These are phyloP conservation scores for Linderniella brevidens DNA, from an alignment of 257 asterid species.

Conservation along the genomic window DNA sequence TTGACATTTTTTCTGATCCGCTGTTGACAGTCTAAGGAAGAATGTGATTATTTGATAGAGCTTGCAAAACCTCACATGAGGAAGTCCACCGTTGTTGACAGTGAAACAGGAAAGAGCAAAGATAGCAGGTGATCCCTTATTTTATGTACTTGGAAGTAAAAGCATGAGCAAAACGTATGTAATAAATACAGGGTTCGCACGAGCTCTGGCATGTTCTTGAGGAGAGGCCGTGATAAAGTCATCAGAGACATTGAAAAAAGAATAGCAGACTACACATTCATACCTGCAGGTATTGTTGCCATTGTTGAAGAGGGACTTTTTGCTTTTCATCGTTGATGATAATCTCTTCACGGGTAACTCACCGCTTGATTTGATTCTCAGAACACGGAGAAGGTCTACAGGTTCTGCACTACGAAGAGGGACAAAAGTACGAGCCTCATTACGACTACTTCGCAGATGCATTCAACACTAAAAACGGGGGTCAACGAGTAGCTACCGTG, in stretches of 20 bases:
- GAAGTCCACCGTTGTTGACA: conserved; percentile 82
- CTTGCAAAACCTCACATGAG: conserved; percentile 80
- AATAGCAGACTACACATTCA: conserved; percentile 86
- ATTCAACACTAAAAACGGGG: conserved; percentile 72
- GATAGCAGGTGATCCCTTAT: conserved; percentile 60
- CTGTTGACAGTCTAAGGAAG: conserved; percentile 61
- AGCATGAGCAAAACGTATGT: neutral
- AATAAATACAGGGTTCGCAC: conserved; percentile 69
- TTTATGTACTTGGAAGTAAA: neutral
- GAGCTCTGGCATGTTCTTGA: conserved; percentile 92
- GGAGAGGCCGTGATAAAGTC: conserved; percentile 73
- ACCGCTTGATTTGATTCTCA: conserved; percentile 17
- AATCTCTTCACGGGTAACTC: neutral
- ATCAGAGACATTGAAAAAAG: conserved; percentile 67
- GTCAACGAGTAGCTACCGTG: conserved; percentile 90
- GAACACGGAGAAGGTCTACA: conserved; percentile 97
- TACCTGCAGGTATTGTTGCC: conserved; percentile 64
- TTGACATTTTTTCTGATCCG: conserved; percentile 7
- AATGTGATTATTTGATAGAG: conserved; percentile 79
- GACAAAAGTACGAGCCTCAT: conserved; percentile 94
- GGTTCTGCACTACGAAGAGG: conserved; percentile 87
- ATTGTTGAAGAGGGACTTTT: conserved; percentile 1
- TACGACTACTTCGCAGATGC: conserved; percentile 84
- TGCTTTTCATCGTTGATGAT: neutral
- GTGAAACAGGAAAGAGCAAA: conserved; percentile 68